Evolutionary conservation across 805 yeast species (phyloP), one percentile per base, ranked within the genome.

Genomic region (Saccharomycopsis synnaedendra): DNA sequence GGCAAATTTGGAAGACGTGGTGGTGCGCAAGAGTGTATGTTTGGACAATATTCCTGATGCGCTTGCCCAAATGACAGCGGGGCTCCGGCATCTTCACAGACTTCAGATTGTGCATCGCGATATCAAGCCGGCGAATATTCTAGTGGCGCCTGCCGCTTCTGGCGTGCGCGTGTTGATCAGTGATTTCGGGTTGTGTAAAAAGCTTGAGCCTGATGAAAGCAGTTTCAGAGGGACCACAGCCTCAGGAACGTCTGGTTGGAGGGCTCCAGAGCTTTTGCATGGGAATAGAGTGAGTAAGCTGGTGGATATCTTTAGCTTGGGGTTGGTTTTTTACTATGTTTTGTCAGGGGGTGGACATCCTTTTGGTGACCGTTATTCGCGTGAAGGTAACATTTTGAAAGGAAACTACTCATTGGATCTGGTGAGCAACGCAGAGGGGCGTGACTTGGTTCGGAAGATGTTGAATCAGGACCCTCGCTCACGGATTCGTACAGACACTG

Each of bases 231-330:
- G 96, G 0, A 90, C 96, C 0, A 82, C 93, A 0, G 94, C 95
- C 19, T 95, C 97, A 0, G 98, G 98, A 1, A 93, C 98, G 0
- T 77, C 93, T 3, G 99, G 99, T 3, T 93, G 98, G 98, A 75
- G 97, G 56, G 97, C 99, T 0, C 98, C 98, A 0, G 98, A 93
- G 58, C 63, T 86, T 34, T 64, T 86, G 36, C 10, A 34, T n/a
- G n/a, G 36, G 10, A 8, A 8, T 34, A 47, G 57, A 39, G n/a
- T 47, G 46, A 40, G 48, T 47, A 75, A 89, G 54, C 88, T 96
- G 0, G 85, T 93, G 47, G 99, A 93, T 63, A 84, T 93, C 3
- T 93, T 93, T 60, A 85, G 97, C 0, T 68, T 90, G 52, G 99
- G 99, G 0, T 93, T 98, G 65, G 89, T 93, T 0, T 93, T 86